A percentile compares a stretch with the other conserved stretches of the same genome.
Evolutionary conservation across 768 basidiomycete species (phyloP).

Genomic region (Thelephora aurantiotincta): DNA sequence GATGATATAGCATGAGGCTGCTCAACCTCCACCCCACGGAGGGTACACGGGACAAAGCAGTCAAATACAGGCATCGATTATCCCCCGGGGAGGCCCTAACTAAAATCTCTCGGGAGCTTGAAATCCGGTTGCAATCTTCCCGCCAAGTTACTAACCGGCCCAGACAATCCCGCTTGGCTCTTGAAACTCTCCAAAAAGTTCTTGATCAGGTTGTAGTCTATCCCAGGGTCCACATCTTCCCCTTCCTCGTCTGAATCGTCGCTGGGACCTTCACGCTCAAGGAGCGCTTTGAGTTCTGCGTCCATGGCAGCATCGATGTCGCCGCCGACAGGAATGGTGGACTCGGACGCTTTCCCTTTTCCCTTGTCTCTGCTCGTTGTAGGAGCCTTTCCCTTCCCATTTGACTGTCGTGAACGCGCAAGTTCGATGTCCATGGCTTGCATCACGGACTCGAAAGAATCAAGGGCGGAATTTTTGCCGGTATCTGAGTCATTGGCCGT

Average conservation of each 20-base stretch:
- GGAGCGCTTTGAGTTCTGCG: slow-evolving; percentile 55
- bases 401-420: slow-evolving; percentile 25
- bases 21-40: too few relatives aligned
- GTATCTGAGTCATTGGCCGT: too few relatives aligned
- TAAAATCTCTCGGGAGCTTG: slow-evolving; percentile 49
- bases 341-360: slow-evolving; percentile 24
- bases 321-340: slow-evolving; percentile 33
- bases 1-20: too few relatives aligned
- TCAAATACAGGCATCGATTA: too few relatives aligned
- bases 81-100: too few relatives aligned
- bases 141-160: slow-evolving; percentile 83
- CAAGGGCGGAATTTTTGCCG: slow-evolving; percentile 46
- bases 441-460: slow-evolving; percentile 96
- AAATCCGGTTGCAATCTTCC: slow-evolving; percentile 72
- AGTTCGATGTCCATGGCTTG: slow-evolving; percentile 86
- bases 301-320: slow-evolving; percentile 86
- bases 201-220: slow-evolving; percentile 88
- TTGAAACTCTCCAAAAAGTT: slow-evolving; percentile 96
- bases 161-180: slow-evolving; percentile 76
- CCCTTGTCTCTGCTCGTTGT: slow-evolving; percentile 29
- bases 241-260: slow-evolving; percentile 32
- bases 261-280: slow-evolving; percentile 25
- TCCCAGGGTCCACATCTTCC: slow-evolving; percentile 34
- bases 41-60: too few relatives aligned
- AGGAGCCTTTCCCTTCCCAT: slow-evolving; percentile 10